Evolutionary conservation across 2,329 filamentous ascomycete genomes (phyloP), one percentile per base, ranked within the genome.

Genomic region (Curvularia lunata): DNA sequence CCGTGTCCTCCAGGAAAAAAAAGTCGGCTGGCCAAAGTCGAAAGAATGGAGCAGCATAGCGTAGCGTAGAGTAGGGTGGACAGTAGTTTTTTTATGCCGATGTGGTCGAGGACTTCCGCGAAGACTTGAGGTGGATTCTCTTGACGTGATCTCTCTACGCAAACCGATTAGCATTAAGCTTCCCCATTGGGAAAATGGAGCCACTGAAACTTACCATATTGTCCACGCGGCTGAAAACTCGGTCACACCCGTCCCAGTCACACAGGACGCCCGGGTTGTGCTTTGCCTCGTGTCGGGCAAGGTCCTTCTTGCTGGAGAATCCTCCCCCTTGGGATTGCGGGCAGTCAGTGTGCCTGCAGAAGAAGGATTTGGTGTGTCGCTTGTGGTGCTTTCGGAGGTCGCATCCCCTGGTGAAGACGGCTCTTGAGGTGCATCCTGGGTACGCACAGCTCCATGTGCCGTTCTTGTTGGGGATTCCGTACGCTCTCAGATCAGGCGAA

Each of bases 321-420:
- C 85, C 85, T 30, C 84, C 84, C 34, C 81, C 80, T 2, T 76
- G 78, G 9, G 83, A 78, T 65, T 87, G 84, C 12, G 84, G 83
- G 68, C 85, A 88, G 12, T 84, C 83, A 48, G 82, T 78, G 56
- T 85, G 79, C 4, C 84, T 82, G 71, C 85, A 88, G 71, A 86
- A 87, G 52, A 87, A 82, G 16, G 84, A 80, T 64, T 87, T 87
- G 27, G 81, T 84, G 70, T 88, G 85, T 13, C 85, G 79, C 68
- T 86, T 86, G 77, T 83, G 86, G 68, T 88, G 85, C 67, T 88
- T 88, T 27, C 85, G 79, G 18, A 88, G 76, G 69, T 88, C 85
- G 67, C 85, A 88, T 30, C 84, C 84, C 43, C 85, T 79, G 7
- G 81, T 83, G 71, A 87, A 88, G 1, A 81, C 75, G 2, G 84